Evolutionary conservation across 1,139 yeast genomes (phyloP).

Genomic region (Suhomyces bolitotheri): DNA sequence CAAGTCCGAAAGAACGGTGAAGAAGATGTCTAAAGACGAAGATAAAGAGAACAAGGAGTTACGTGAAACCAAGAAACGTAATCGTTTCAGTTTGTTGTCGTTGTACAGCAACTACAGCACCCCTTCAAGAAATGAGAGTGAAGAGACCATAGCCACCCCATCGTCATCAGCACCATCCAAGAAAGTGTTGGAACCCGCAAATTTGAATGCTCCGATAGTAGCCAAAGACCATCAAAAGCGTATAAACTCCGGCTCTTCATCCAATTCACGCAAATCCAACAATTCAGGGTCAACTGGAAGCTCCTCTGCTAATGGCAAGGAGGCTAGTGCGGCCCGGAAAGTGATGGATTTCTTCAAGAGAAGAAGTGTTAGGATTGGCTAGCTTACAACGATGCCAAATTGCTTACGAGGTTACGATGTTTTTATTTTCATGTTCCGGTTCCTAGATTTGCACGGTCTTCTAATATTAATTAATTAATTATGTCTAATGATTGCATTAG

Average conservation of each 20-base stretch:
- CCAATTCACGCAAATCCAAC: constrained; percentile 18
- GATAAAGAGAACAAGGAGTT: constrained; percentile 27
- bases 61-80: constrained; percentile 42
- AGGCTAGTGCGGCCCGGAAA: constrained; percentile 71
- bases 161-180: constrained; percentile 20
- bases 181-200: constrained; percentile 46
- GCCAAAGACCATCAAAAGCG: constrained; percentile 16
- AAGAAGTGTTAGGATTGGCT: constrained; percentile 54
- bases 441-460: constrained; percentile 2
- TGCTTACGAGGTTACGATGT: constrained; percentile 8
- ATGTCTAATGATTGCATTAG: constrained; percentile 9
- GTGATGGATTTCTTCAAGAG: constrained; percentile 82
- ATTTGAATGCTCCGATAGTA: constrained; percentile 23
- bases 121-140: constrained; percentile 17
- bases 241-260: constrained; percentile 18
- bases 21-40: constrained; percentile 14
- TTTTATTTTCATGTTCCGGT: constrained; percentile 6
- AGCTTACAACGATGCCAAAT: too few species aligned
- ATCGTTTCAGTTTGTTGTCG: constrained; percentile 54
- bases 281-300: constrained; percentile 16
- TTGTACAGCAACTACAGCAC: constrained; percentile 45
- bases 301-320: constrained; percentile 39
- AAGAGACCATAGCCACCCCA: constrained; percentile 12
- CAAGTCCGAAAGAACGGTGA: constrained; percentile 3
- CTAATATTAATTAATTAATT: too few species aligned